Base-by-base conservation (phyloP, 331 rosid species). In the Malus hybrid region DNA sequence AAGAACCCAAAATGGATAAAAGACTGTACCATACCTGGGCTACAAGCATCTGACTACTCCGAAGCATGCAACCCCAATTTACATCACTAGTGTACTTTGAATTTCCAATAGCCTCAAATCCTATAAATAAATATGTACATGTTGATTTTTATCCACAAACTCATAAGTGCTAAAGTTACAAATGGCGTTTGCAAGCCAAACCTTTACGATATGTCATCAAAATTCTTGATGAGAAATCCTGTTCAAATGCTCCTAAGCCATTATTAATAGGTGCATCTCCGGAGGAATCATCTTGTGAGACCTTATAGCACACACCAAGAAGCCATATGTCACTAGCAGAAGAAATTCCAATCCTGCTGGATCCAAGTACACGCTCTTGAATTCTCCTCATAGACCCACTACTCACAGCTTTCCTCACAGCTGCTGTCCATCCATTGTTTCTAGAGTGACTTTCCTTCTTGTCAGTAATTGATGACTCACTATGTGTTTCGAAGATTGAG, bases 1-100 rank as follows among this genome's bases (percentile, higher is more conserved):
- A 79, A 77, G 77, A 60, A 71, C 65, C 79, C 67, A 18, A 69
- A 32, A 32, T 16, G 64, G 60, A 26, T 46, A 4, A 50, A 73
- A 53, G 30, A 73, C 68, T 39, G 75, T 66, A 34, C 57, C 53
- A 56, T 74, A 93, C 98, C 94, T 94, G 99, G 70, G 99, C 97
- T 52, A 88, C 93, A 77, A 94, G 99, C 99, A 94, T 94, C 80
- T 94, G 99, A 78, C 99, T 90, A 81, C 99, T 92, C 75, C 99
- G 91, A 69, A 92, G 86, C 99, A 94, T 94, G 71, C 99, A 94
- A 48, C 99, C 99, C 99, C 99, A 94, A 73, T 83, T 85, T 46
- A 92, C 96, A 78, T 94, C 99, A 76, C 96, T 92, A 33, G 93
- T 92, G 82, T 90, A 90, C 80, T 89, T 92, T 58, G 97, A 83